Base-by-base conservation (phyloP, 805 yeast genomes). In the Wickerhamiella galacta region DNA sequence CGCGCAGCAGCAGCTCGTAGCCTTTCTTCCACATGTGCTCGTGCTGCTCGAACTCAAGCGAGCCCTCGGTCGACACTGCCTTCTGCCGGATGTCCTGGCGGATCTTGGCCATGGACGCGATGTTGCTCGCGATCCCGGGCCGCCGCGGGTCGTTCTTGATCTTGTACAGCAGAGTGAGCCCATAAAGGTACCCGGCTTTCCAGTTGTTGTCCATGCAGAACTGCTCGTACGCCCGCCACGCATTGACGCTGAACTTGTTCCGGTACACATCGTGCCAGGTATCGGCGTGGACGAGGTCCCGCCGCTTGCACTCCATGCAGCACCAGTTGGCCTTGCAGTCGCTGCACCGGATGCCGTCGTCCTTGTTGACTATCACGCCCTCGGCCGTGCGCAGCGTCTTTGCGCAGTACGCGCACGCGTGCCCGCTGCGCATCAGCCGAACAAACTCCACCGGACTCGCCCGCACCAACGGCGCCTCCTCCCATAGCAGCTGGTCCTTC, bases 321-420 rank as follows among this genome's bases (percentile, higher is more conserved):
- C 93, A 80, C 87, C 90, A 80, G 31, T 72, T 57, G 32, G 71
- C 76, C 6, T 63, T 51, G 54, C 93, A 80, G 41, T 72, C 76
- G 30, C 74, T 56, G n/a, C 76, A 73, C 26, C 36, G 52, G 43
- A 48, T 40, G 1, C 39, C 31, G 21, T 20, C 16, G 3, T 28
- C 28, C 5, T 20, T 18, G 6, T 29, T 22, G 14, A 28, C 27
- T 18, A 35, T 9, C 12, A 39, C 46, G 28, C 48, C 48, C 10
- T 44, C 46, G 10, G 42, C 29, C 4, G 39, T 31, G 24, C 52
- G 56, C 24, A 73, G 53, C 2, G 72, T 54, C 29, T 64, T 63
- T 1, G 83, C 81, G 58, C 93, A 80, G 46, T 66, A 64, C 2
- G 80, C 60, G 51, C 93, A 80, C 3, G 80, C 78, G 43, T 68